Evolutionary conservation across 2,329 filamentous ascomycete genomes (phyloP).

Genomic region (Fusarium hainanense): DNA sequence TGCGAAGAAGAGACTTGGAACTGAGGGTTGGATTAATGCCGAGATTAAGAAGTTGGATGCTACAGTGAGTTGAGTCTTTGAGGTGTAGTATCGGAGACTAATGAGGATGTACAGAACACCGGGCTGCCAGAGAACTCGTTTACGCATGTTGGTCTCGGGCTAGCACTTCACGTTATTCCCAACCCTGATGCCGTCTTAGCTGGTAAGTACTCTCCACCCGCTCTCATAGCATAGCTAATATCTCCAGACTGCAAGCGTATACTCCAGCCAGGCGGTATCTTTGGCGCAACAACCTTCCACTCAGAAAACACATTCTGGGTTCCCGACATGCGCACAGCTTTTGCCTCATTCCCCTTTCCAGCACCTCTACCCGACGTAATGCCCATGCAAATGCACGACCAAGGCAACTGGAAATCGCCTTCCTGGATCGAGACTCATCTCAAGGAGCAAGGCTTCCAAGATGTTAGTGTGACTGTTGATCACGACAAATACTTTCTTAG

Average conservation of each 20-base stretch:
- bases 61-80: slow-evolving; percentile 50
- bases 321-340: slow-evolving; percentile 53
- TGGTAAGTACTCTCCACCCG: slow-evolving; percentile 35
- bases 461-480: slow-evolving; percentile 52
- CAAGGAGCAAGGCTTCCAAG: slow-evolving; percentile 50
- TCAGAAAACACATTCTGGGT: slow-evolving; percentile 52
- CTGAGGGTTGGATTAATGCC: slow-evolving; percentile 59
- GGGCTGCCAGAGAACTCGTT: slow-evolving; percentile 53
- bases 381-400: slow-evolving; percentile 54
- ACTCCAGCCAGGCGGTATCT: slow-evolving; percentile 53
- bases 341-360: slow-evolving; percentile 55
- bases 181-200: slow-evolving; percentile 50
- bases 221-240: too few species aligned
- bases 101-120: slow-evolving; percentile 50
- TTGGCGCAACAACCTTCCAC: slow-evolving; percentile 54
- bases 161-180: slow-evolving; percentile 61
- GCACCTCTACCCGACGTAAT: slow-evolving; percentile 51
- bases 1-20: slow-evolving; percentile 52
- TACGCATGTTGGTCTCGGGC: slow-evolving; percentile 59
- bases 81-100: neutral
- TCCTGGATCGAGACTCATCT: slow-evolving; percentile 55
- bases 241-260: slow-evolving; percentile 51
- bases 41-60: slow-evolving; percentile 59
- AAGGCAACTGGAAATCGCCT: slow-evolving; percentile 55
- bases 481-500: slow-evolving; percentile 45